Evolutionary conservation across 2,329 filamentous ascomycete species (phyloP).

Genomic region (Fusarium avenaceum): DNA sequence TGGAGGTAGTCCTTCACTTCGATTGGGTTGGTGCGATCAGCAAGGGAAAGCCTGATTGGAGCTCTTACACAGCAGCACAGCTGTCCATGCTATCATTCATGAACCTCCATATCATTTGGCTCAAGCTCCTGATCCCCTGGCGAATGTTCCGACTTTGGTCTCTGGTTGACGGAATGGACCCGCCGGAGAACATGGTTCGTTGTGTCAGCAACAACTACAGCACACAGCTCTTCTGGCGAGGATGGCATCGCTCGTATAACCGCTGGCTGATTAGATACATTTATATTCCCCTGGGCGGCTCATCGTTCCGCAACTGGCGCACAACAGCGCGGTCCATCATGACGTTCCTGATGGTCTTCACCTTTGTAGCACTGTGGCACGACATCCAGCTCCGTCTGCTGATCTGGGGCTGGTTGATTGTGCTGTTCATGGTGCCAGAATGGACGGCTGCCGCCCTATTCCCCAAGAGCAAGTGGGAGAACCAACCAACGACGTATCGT

Average conservation of each 20-base stretch:
- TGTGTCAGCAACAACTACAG: conserved; percentile 97
- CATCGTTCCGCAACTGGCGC: conserved; percentile 61
- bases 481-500: conserved; percentile 78
- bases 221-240: conserved; percentile 91
- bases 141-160: conserved; percentile 99
- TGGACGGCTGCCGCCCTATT: conserved; percentile 79
- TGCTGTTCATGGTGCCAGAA: conserved; percentile 93
- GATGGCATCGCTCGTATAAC: conserved; percentile 96
- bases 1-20: conserved; percentile 93
- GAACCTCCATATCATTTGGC: conserved; percentile 97
- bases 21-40: conserved; percentile 95
- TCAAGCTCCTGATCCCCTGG: conserved; percentile 96
- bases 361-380: conserved; percentile 98
- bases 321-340: conserved; percentile 70
- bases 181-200: conserved; percentile 97
- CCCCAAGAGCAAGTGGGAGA: conserved; percentile 78
- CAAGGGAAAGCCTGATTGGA: conserved; percentile 84
- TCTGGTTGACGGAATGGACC: conserved; percentile 89
- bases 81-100: conserved; percentile 93
- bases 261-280: conserved; percentile 95
- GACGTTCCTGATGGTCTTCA: conserved; percentile 90
- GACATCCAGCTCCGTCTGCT: conserved; percentile 92
- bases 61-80: conserved; percentile 85
- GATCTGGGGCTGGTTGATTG: conserved; percentile 97
- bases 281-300: conserved; percentile 89